Percentiles rank a stretch among this genome's conserved stretches.
These are phyloP conservation scores for Ustilago crameri DNA, from an alignment of 1,284 basidiomycete species.

Conservation along the genomic window DNA sequence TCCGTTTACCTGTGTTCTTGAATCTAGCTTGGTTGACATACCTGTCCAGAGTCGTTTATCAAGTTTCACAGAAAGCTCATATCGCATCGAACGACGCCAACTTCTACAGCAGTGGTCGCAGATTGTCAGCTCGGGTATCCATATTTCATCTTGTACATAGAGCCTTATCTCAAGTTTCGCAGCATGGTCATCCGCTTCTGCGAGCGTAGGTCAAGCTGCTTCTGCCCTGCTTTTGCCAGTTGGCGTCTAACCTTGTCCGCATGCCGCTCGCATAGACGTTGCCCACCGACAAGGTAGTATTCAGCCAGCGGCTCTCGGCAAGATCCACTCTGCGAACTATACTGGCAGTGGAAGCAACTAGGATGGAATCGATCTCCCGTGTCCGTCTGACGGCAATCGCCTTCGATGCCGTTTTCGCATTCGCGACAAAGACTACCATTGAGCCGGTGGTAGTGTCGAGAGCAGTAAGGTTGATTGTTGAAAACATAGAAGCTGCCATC, in stretches of 20 bases:
- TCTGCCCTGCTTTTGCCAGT: constrained; percentile 33
- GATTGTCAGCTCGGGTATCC: too few species aligned
- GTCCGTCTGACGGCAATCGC: constrained; percentile 58
- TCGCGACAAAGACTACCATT: constrained; percentile 56
- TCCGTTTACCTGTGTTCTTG: too few species aligned
- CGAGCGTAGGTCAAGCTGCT: constrained; percentile 33
- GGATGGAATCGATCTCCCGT: constrained; percentile 56
- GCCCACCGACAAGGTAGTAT: constrained; percentile 43
- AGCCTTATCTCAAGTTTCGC: constrained; percentile 19
- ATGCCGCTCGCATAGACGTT: constrained; percentile 54
- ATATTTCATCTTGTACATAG: not conserved
- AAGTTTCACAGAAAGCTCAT: too few species aligned
- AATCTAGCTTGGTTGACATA: too few species aligned
- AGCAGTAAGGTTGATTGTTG: constrained; percentile 58
- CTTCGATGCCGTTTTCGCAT: constrained; percentile 56
- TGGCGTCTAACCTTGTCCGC: constrained; percentile 36
- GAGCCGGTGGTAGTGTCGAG: constrained; percentile 48
- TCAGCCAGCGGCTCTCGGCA: constrained; percentile 37
- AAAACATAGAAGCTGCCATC: constrained; percentile 59
- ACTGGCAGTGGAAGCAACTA: constrained; percentile 54
- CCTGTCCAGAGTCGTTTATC: too few species aligned
- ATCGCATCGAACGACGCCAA: too few species aligned
- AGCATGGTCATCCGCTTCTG: constrained; percentile 54
- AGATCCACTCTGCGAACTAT: constrained; percentile 29
- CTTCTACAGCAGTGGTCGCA: too few species aligned